These are phyloP conservation scores for Mucuna pruriens DNA, from an alignment of 306 rosid genomes.

Conservation along the genomic window DNA sequence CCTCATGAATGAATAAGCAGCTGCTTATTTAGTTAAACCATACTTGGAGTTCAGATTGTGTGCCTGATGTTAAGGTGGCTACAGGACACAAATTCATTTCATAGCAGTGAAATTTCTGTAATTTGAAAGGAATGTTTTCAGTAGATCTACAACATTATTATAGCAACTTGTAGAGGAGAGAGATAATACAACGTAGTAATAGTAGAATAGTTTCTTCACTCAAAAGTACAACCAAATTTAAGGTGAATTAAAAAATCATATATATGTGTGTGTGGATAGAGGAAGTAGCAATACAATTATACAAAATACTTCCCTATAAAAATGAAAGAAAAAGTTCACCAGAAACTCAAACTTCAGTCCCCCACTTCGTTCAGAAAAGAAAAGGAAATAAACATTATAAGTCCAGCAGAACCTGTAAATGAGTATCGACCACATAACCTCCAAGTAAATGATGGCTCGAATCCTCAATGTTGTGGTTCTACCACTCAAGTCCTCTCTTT, in stretches of 20 bases:
- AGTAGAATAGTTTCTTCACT: background rate
- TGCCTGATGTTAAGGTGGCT: background rate
- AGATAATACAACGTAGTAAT: background rate
- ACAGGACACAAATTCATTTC: slow-evolving; percentile 14
- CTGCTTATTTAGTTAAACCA: background rate
- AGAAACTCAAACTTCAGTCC: background rate
- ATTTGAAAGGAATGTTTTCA: background rate
- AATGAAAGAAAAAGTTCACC: slow-evolving; percentile 2
- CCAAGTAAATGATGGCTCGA: background rate
- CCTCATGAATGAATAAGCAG: background rate
- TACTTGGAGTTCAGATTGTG: background rate
- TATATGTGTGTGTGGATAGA: background rate
- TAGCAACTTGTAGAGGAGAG: background rate
- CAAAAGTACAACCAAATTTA: background rate
- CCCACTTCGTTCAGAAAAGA: background rate
- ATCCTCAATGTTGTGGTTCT: background rate
- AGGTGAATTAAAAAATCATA: background rate
- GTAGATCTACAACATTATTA: background rate
- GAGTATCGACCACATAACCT: background rate
- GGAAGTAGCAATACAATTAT: background rate
- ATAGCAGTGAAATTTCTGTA: background rate
- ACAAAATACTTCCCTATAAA: background rate
- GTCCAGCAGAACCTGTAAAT: background rate
- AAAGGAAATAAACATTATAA: slow-evolving; percentile 13
- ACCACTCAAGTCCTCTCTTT: background rate